Evolutionary conservation across 345 rosid species (phyloP).

Genomic region (Chamaenerion angustifolium): DNA sequence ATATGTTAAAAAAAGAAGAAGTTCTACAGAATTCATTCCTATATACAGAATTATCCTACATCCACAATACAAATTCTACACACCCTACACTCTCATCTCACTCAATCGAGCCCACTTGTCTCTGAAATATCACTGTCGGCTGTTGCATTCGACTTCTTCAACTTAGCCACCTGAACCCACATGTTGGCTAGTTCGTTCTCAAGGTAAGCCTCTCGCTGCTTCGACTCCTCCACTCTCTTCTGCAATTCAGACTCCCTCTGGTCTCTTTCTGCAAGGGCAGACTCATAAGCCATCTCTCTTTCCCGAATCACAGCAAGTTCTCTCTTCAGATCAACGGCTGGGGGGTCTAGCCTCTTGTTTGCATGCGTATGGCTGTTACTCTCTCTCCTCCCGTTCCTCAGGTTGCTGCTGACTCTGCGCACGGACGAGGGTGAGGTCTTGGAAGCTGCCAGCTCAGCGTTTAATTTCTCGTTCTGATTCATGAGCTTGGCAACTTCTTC

Average conservation of each 20-base stretch:
- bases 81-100: no score
- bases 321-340: conserved; percentile 52
- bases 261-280: conserved; percentile 67
- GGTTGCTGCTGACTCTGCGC: conserved; percentile 34
- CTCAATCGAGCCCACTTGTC: conserved; percentile 13
- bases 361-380: conserved; percentile 15
- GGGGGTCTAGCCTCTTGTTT: conserved; percentile 57
- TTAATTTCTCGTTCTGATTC: conserved; percentile 74
- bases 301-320: conserved; percentile 69
- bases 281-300: conserved; percentile 75
- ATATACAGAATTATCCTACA: no score
- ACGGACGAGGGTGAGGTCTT: conserved; percentile 48
- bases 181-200: conserved; percentile 97
- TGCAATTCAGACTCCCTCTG: conserved; percentile 71
- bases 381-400: conserved; percentile 53
- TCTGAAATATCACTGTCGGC: conserved; percentile 31
- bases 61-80: no score
- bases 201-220: conserved; percentile 83
- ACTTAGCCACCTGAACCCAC: conserved; percentile 96
- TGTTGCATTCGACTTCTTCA: conserved; percentile 64
- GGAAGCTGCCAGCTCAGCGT: conserved; percentile 48
- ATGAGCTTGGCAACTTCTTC: conserved; percentile 96
- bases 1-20: no score
- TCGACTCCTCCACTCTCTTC: conserved; percentile 75
- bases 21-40: no score